A percentile compares a stretch with the other conserved stretches of the same genome.
Evolutionary conservation across 2,329 filamentous ascomycete genomes (phyloP).

Genomic region (Incumbomyces lentus): DNA sequence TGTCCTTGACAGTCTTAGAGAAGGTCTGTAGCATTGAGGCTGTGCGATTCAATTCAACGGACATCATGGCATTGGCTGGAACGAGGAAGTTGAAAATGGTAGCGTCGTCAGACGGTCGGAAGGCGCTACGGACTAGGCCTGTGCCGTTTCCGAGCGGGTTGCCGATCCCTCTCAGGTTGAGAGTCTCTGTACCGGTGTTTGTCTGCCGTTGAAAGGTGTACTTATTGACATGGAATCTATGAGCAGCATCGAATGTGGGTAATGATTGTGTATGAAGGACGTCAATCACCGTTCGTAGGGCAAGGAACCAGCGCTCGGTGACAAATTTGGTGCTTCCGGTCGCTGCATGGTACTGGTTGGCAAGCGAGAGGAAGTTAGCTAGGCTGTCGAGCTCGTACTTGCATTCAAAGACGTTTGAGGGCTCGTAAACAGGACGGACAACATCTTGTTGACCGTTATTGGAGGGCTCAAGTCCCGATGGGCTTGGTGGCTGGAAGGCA

Average conservation of each 20-base stretch:
- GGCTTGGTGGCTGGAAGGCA: constrained; percentile 88
- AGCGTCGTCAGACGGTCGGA: constrained; percentile 89
- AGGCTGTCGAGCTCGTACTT: constrained; percentile 98
- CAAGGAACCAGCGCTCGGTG: constrained; percentile 65
- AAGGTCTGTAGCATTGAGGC: constrained; percentile 55
- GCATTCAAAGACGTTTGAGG: constrained; percentile 83
- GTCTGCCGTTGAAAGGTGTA: constrained; percentile 85
- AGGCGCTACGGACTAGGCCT: constrained; percentile 79
- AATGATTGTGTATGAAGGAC: constrained; percentile 70
- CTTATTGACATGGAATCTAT: constrained; percentile 56
- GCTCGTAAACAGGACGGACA: constrained; percentile 82
- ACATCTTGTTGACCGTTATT: constrained; percentile 71
- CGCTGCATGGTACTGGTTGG: constrained; percentile 75
- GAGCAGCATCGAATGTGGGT: constrained; percentile 64
- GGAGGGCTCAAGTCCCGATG: constrained; percentile 60
- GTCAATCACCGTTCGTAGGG: constrained; percentile 61
- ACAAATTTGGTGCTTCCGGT: constrained; percentile 71
- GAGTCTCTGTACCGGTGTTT: constrained; percentile 75
- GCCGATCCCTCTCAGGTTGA: constrained; percentile 71
- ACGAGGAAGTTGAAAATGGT: constrained; percentile 93
- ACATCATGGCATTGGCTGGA: constrained; percentile 92
- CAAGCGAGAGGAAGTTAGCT: constrained; percentile 76
- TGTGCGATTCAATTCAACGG: constrained; percentile 70
- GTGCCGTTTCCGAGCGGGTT: constrained; percentile 82
- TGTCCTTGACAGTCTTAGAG: constrained; percentile 5